Evolutionary conservation across 2,329 filamentous ascomycete genomes (phyloP), one percentile per base, ranked within the genome.

Genomic region (Chalara sp.): DNA sequence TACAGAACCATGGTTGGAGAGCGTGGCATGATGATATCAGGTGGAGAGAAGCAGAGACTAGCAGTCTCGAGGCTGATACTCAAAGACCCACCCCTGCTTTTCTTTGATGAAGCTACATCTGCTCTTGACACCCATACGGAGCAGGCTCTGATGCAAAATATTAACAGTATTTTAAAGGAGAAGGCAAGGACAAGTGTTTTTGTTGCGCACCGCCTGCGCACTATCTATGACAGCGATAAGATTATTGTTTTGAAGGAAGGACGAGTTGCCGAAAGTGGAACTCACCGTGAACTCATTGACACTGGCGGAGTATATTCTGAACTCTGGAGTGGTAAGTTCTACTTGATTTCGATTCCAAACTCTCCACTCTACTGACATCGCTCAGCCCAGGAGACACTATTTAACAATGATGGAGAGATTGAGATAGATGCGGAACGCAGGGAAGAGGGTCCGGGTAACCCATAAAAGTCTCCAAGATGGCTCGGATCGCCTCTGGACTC

Each of bases 31-130:
- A 96, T 96, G 91, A 96, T 96, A 43, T 95, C 88, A 1, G 91
- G 89, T 2, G 91, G 91, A 32, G 92, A 96, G 72, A 96, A 96
- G 69, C 91, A 96, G 70, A 81, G 91, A 3, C 73, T 96, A 8
- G 92, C 92, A 0, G 82, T 96, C 29, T 89, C 87, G 30, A 76
- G 91, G 42, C 67, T 96, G 39, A 78, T 96, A 1, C 76, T 96
- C 52, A 96, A 96, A 67, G 88, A 96, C 58, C 89, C 91, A 4
- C 89, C 89, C 1, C 70, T 96, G 31, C 72, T 96, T 1, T 96
- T 96, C 77, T 96, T 96, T 61, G 91, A 96, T 59, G 91, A 96
- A 74, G 92, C 91, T 61, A 96, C 91, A 0, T 92, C 87, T 45
- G 91, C 92, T 1, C 74, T 96, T 33, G 91, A 96, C 65, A 96